Conservation (phyloP, 177 flowering plant genomes). For the Vitis hybrid region DNA sequence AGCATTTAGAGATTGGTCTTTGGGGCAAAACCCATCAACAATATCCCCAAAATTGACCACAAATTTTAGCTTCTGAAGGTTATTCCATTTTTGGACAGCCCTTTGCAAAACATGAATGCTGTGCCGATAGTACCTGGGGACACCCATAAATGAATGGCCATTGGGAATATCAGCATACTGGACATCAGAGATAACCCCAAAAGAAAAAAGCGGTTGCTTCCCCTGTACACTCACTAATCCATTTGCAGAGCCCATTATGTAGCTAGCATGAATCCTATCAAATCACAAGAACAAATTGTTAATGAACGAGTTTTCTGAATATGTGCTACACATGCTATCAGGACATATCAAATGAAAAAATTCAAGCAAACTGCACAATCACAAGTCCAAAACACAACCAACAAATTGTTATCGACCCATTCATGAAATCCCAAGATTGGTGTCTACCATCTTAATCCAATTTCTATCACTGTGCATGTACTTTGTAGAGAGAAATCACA, state of each 20-base stretch:
- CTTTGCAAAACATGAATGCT: constrained; percentile 75
- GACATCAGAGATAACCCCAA: constrained; percentile 86
- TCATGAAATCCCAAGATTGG: not conserved
- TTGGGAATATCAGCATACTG: constrained; percentile 96
- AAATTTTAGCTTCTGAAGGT: constrained; percentile 50
- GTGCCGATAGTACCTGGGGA: constrained; percentile 81
- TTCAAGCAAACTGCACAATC: not conserved
- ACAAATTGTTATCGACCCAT: not conserved
- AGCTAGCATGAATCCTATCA: constrained; percentile 13
- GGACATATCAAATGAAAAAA: not conserved
- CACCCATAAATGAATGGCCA: constrained; percentile 81
- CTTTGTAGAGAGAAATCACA: too few species aligned
- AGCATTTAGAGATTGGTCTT: constrained; percentile 61
- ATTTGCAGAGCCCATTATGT: constrained; percentile 43
- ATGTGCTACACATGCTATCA: not conserved
- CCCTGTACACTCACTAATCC: constrained; percentile 36
- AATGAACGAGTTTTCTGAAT: not conserved
- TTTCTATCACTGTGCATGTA: too few species aligned
- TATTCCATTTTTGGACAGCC: constrained; percentile 80
- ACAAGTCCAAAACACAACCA: not conserved
- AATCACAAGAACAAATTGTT: constrained; percentile 1
- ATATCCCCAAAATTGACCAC: constrained; percentile 84
- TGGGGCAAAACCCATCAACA: constrained; percentile 90
- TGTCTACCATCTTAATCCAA: not conserved
- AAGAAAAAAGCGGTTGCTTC: constrained; percentile 75